Percentiles rank a stretch among this genome's conserved stretches.
phyloP scores from a whole-genome alignment of 2,329 filamentous ascomycete genomes.

The Colletotrichum phormii region DNA sequence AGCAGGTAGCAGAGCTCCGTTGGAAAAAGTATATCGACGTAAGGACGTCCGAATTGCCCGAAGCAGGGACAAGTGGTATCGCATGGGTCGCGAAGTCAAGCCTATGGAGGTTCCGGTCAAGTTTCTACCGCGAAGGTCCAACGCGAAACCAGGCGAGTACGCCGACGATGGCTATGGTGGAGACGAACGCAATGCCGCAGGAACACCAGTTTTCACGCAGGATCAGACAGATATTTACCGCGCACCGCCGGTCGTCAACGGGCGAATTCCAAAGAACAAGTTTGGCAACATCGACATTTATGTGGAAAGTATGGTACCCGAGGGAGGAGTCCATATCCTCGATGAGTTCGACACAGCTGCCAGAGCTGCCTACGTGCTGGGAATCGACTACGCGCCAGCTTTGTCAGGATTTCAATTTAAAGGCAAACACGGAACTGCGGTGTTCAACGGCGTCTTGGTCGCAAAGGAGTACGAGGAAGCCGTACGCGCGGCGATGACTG shows the following conservation, averaged over 20 bases:
- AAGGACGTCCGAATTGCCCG: constrained; percentile 82
- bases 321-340: constrained; percentile 79
- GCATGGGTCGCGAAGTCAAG: constrained; percentile 83
- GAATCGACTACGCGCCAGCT: constrained; percentile 88
- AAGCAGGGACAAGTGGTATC: constrained; percentile 91
- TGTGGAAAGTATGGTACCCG: constrained; percentile 90
- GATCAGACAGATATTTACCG: constrained; percentile 80
- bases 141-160: constrained; percentile 39
- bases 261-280: constrained; percentile 86
- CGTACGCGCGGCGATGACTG: constrained; percentile 75
- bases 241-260: constrained; percentile 80
- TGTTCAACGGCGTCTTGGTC: constrained; percentile 82
- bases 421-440: constrained; percentile 86
- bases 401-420: constrained; percentile 91
- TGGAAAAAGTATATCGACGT: constrained; percentile 86
- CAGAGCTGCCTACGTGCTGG: constrained; percentile 79
- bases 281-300: constrained; percentile 96
- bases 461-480: constrained; percentile 79
- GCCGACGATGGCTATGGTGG: constrained; percentile 56
- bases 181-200: constrained; percentile 57
- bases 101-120: constrained; percentile 85
- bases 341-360: constrained; percentile 65
- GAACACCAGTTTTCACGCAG: constrained; percentile 69
- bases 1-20: constrained; percentile 68
- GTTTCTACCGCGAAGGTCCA: constrained; percentile 67